Evolutionary conservation across 306 rosid species (phyloP).

Genomic region (Cicer arietinum): DNA sequence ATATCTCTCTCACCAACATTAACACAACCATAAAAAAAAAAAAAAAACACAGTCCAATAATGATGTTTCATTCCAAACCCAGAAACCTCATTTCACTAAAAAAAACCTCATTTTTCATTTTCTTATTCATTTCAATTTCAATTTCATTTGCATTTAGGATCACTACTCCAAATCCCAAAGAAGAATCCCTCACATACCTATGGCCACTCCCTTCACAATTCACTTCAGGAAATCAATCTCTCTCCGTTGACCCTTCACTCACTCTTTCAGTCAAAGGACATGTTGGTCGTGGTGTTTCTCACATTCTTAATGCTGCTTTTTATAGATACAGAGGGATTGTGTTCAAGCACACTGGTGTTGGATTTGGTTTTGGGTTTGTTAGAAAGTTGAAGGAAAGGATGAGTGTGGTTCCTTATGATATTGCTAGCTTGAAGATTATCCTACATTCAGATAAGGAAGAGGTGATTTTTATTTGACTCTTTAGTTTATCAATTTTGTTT

Average conservation of each 20-base stretch:
- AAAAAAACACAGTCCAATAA: too few relatives aligned
- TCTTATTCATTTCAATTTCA: conserved; percentile 45
- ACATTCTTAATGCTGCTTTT: conserved; percentile 62
- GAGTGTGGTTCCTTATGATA: conserved; percentile 46
- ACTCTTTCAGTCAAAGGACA: conserved; percentile 52
- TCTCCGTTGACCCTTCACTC: conserved; percentile 79
- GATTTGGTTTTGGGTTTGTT: conserved; percentile 41
- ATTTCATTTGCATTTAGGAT: conserved; percentile 33
- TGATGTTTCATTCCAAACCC: conserved; percentile 29
- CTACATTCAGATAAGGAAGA: conserved; percentile 66
- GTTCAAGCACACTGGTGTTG: conserved; percentile 56
- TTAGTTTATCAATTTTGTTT: not conserved
- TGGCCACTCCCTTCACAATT: conserved; percentile 87
- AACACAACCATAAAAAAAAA: not conserved
- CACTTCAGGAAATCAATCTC: conserved; percentile 62
- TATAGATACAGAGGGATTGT: conserved; percentile 73
- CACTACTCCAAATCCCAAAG: not conserved
- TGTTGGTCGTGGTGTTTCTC: conserved; percentile 65
- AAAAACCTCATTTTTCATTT: conserved; percentile 20
- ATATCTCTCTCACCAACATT: not conserved
- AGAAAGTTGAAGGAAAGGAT: conserved; percentile 49
- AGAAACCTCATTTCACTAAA: not conserved
- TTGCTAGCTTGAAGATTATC: conserved; percentile 57
- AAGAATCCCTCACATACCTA: conserved; percentile 61
- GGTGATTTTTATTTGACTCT: conserved; percentile 41